Evolutionary conservation across 2,329 filamentous ascomycete genomes (phyloP).

Genomic region (Daldinia sp.): DNA sequence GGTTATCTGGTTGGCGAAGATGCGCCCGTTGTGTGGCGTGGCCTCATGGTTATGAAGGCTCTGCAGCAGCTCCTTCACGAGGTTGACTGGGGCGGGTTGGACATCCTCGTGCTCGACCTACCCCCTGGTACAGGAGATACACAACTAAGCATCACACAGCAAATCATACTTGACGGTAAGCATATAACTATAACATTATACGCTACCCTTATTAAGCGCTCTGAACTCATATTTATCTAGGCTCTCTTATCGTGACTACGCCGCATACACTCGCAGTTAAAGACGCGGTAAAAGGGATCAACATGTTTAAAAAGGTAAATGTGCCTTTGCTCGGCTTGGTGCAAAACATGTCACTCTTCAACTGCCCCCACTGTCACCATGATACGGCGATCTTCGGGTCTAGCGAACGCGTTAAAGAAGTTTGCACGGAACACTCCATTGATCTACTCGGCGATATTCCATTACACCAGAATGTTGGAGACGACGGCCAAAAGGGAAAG

Average conservation of each 20-base stretch:
- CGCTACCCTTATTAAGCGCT: no score
- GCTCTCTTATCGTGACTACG: constrained; percentile 87
- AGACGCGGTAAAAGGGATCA: constrained; percentile 89
- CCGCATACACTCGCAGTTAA: constrained; percentile 92
- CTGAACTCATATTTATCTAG: no score
- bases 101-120: constrained; percentile 88
- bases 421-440: constrained; percentile 77
- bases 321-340: constrained; percentile 87
- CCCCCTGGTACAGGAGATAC: constrained; percentile 96
- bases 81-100: constrained; percentile 90
- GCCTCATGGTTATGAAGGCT: constrained; percentile 97
- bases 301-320: constrained; percentile 88
- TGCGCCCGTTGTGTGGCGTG: constrained; percentile 91
- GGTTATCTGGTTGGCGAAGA: constrained; percentile 85
- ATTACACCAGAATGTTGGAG: constrained; percentile 84
- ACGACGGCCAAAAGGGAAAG: constrained; percentile 85
- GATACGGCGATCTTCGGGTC: constrained; percentile 79
- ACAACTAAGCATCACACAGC: constrained; percentile 95
- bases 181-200: no score
- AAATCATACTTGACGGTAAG: constrained; percentile 84
- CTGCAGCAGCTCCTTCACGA: constrained; percentile 94
- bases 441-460: constrained; percentile 90
- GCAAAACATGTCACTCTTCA: constrained; percentile 89
- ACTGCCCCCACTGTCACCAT: constrained; percentile 79
- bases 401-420: constrained; percentile 67